phyloP scores from a whole-genome alignment of 108 stramenopile genomes.

The Mediolabrus comicus region DNA sequence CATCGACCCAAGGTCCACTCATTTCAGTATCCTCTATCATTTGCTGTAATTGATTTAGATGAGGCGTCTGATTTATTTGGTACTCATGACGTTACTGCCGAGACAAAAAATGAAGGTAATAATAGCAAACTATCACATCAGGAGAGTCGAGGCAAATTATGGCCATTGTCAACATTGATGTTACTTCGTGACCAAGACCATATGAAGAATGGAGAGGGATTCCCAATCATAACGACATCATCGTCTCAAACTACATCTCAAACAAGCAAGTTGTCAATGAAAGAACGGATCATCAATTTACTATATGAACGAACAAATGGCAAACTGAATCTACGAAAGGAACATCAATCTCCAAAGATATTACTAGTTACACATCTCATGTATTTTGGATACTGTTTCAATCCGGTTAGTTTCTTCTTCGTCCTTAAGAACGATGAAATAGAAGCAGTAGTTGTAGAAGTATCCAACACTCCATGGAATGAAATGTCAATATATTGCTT shows the following conservation, averaged over 20 bases:
- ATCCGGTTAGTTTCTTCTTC: conserved; percentile 87
- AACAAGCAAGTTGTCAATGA: conserved; percentile 29
- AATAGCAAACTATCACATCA: background rate
- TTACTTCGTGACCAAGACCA: conserved; percentile 59
- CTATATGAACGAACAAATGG: conserved; percentile 57
- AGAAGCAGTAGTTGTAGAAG: conserved; percentile 86
- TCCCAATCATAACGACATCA: conserved; percentile 2
- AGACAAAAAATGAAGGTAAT: background rate
- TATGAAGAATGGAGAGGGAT: conserved; percentile 78
- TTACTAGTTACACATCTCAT: conserved; percentile 69
- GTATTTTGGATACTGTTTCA: conserved; percentile 91
- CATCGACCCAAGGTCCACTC: conserved; percentile 60
- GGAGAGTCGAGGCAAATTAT: conserved; percentile 27
- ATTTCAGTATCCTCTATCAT: conserved; percentile 89
- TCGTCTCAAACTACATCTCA: background rate
- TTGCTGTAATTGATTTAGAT: conserved; percentile 78
- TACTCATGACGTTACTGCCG: conserved; percentile 1
- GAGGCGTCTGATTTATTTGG: conserved; percentile 55
- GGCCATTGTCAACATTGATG: conserved; percentile 63
- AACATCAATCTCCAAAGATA: conserved; percentile 38
- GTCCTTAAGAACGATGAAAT: conserved; percentile 43
- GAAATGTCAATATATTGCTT: conserved; percentile 93
- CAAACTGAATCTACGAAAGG: conserved; percentile 33
- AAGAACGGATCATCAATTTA: conserved; percentile 48
- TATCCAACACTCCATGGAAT: conserved; percentile 94